A percentile compares a stretch with the other conserved stretches of the same genome.
Conservation (phyloP, 2,329 filamentous ascomycete genomes). For the Coleophoma cylindrospora region DNA sequence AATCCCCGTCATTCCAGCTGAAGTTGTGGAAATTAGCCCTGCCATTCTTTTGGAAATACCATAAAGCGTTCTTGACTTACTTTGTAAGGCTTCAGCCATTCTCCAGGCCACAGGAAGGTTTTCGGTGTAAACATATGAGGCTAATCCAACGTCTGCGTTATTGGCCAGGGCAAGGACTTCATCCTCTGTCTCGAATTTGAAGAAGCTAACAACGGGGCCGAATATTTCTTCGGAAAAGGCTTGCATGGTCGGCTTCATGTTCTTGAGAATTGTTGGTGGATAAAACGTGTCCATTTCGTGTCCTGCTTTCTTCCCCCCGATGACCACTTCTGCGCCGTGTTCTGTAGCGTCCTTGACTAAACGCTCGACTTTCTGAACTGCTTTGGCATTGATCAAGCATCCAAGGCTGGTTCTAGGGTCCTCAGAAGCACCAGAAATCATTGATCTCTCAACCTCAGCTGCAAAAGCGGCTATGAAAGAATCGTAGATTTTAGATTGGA, state of each 20-base stretch:
- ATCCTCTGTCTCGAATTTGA: background rate
- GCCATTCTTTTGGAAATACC: no score
- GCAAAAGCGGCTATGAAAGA: slow-evolving; percentile 32
- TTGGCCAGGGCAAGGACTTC: background rate
- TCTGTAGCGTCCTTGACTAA: slow-evolving; percentile 11
- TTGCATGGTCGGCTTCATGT: no score
- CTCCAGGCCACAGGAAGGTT: background rate
- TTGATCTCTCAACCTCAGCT: slow-evolving; percentile 25
- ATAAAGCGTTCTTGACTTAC: no score
- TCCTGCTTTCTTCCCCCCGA: slow-evolving; percentile 24
- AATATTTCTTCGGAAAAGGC: background rate
- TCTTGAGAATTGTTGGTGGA: background rate
- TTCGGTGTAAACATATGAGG: background rate
- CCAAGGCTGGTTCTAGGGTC: slow-evolving; percentile 9
- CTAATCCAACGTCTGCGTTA: background rate
- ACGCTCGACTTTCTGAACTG: slow-evolving; percentile 11
- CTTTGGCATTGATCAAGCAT: slow-evolving; percentile 10
- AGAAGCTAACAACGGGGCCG: background rate
- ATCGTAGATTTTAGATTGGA: slow-evolving; percentile 42
- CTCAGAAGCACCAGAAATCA: slow-evolving; percentile 10
- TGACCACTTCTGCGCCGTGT: slow-evolving; percentile 20
- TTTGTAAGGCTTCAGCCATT: background rate
- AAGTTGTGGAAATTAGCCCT: no score
- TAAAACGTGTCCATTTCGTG: background rate
- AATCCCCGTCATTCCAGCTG: slow-evolving; percentile 59